These are phyloP conservation scores for Quercus gilva DNA, from an alignment of 306 rosid species.

Conservation along the genomic window DNA sequence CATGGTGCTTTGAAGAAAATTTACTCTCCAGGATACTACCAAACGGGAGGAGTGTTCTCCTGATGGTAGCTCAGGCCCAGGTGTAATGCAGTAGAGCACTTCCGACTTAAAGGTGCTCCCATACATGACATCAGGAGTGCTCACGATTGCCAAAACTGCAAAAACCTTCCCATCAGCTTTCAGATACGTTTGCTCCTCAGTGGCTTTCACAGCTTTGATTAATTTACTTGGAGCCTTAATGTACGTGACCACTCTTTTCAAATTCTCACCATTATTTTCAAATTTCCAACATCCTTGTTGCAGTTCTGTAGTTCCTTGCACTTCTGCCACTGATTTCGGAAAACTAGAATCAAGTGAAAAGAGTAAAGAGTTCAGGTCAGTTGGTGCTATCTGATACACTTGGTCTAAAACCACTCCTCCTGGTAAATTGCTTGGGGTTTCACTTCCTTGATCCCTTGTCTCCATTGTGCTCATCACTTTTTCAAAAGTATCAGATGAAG, in stretches of 20 bases:
- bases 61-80: constrained; percentile 84
- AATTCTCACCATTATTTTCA: constrained; percentile 43
- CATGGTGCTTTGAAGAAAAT: constrained; percentile 93
- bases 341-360: constrained; percentile 67
- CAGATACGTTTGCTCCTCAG: constrained; percentile 79
- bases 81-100: constrained; percentile 70
- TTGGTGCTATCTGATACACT: constrained; percentile 57
- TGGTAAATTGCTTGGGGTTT: constrained; percentile 65
- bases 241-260: constrained; percentile 66
- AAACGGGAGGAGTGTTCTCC: constrained; percentile 72
- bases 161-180: constrained; percentile 81
- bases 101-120: constrained; percentile 77
- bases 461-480: constrained; percentile 53
- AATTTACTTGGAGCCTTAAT: constrained; percentile 73
- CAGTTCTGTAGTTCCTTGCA: constrained; percentile 67
- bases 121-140: constrained; percentile 87
- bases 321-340: constrained; percentile 50
- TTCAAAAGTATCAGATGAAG: constrained; percentile 53
- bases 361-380: constrained; percentile 61
- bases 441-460: constrained; percentile 61
- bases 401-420: constrained; percentile 92
- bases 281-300: constrained; percentile 71
- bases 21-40: constrained; percentile 86
- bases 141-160: constrained; percentile 59
- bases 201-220: constrained; percentile 72